A percentile compares a stretch with the other conserved stretches of the same genome.
phyloP scores from a whole-genome alignment of 2,329 filamentous ascomycete species.

The Exophiala viscosa region DNA sequence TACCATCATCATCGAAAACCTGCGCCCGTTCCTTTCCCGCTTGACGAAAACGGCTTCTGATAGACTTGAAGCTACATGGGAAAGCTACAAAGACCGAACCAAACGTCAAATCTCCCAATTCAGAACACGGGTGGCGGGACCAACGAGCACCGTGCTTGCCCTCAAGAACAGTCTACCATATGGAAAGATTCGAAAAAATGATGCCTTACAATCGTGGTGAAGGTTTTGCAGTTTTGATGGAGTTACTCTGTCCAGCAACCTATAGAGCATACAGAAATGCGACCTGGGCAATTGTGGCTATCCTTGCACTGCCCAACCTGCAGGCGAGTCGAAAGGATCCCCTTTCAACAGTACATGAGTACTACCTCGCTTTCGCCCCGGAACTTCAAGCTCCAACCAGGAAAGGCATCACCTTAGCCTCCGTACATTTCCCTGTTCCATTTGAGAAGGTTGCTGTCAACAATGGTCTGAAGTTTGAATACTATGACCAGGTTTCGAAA shows the following conservation, averaged over 20 bases:
- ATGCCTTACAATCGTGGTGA: slow-evolving; percentile 33
- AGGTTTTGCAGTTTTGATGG: slow-evolving; percentile 46
- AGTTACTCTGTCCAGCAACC: slow-evolving; percentile 45
- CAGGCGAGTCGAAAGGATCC: slow-evolving; percentile 18
- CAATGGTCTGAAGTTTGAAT: slow-evolving; percentile 46
- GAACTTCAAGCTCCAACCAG: slow-evolving; percentile 23
- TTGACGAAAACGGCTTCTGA: slow-evolving; percentile 32
- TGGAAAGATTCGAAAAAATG: slow-evolving; percentile 9
- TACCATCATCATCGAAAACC: not conserved
- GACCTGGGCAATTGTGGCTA: slow-evolving; percentile 48
- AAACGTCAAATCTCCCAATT: slow-evolving; percentile 43
- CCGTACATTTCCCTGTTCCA: slow-evolving; percentile 41
- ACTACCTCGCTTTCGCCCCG: slow-evolving; percentile 31
- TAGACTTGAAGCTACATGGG: slow-evolving; percentile 39
- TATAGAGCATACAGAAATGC: slow-evolving; percentile 51
- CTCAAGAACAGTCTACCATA: slow-evolving; percentile 43
- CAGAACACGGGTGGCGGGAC: slow-evolving; percentile 36
- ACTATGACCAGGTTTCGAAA: slow-evolving; percentile 43
- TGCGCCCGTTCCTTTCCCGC: not conserved
- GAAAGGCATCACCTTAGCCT: slow-evolving; percentile 40
- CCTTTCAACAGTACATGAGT: slow-evolving; percentile 32
- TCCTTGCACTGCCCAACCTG: slow-evolving; percentile 33
- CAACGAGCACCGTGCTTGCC: slow-evolving; percentile 31
- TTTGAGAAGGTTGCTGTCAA: slow-evolving; percentile 45
- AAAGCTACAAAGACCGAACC: slow-evolving; percentile 37